These are phyloP conservation scores for Cryptosporidium sp. DNA, from an alignment of 169 alveolate genomes.

Conservation along the genomic window DNA sequence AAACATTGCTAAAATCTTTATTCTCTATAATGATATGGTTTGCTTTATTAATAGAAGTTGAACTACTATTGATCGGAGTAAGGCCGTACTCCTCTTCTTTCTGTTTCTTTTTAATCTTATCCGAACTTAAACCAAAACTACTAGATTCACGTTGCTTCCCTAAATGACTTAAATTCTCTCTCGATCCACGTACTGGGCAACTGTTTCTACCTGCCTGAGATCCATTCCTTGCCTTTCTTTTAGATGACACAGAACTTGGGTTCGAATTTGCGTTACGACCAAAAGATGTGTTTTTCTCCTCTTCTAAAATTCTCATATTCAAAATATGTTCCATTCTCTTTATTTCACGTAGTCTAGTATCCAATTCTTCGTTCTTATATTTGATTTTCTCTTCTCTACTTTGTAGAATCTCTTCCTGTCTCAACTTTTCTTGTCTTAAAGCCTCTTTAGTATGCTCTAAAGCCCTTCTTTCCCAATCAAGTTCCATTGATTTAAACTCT, in stretches of 20 bases:
- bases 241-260: neutral
- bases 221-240: neutral
- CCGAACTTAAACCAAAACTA: neutral
- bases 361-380: slow-evolving; percentile 6
- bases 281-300: neutral
- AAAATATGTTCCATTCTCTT: slow-evolving; percentile 36
- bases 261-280: neutral
- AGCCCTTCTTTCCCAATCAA: slow-evolving; percentile 54
- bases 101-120: neutral
- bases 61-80: neutral
- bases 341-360: slow-evolving; percentile 31
- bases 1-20: neutral
- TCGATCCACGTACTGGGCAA: neutral
- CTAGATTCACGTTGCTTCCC: neutral
- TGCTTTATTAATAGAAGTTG: neutral
- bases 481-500: slow-evolving; percentile 51
- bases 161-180: neutral
- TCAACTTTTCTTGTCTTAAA: slow-evolving; percentile 22
- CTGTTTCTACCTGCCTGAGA: neutral
- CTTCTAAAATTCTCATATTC: neutral
- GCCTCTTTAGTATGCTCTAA: slow-evolving; percentile 4
- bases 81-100: neutral
- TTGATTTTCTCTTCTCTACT: slow-evolving; percentile 26
- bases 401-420: slow-evolving; percentile 24
- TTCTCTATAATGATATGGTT: no score